Evolutionary conservation across 306 rosid genomes (phyloP), one percentile per base, ranked within the genome.

Genomic region (Sesbania bispinosa): DNA sequence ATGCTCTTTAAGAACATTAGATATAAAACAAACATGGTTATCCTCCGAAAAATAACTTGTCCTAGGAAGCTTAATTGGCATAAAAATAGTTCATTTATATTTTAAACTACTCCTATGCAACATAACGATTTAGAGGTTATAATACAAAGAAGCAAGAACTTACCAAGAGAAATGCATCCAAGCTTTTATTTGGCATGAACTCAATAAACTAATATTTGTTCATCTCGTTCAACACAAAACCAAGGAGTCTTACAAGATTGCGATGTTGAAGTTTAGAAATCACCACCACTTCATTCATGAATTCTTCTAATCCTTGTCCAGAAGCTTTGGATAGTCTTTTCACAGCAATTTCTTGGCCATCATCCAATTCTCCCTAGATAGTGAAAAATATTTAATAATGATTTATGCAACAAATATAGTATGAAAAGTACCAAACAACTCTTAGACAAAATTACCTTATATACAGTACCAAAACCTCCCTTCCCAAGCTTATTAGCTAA

Each of bases 241-340:
- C 88, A 23, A 75, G 69, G 32, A 85, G 69, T 15, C 80, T 69
- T 15, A 85, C 86, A 47, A 85, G 84, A 81, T 85, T 85, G 11
- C 82, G 74, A 43, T 85, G 88, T 35, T 85, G 88, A 24, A 85
- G 86, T 33, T 81, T 78, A 26, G 86, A 79, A 68, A 81, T 76
- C 50, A 85, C 80, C 0, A 52, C 63, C 2, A 85, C 80, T 64
- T 85, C 86, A 21, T 81, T 85, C 70, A 71, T 85, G 39, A 85
- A 76, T 68, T 85, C 88, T 75, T 81, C 80, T 0, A 53, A 0
- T 16, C 84, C 88, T 61, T 85, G 88, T 3, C 76, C 72, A 3
- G 86, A 85, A 5, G 80, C 20, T 57, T 57, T 79, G 0, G 86
- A 81, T 5, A 85, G 80, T 52, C 82, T 85, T 70, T 79, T 82